Base-by-base conservation (phyloP, 2,329 filamentous ascomycete genomes). In the Sodiomyces alkalinus region DNA sequence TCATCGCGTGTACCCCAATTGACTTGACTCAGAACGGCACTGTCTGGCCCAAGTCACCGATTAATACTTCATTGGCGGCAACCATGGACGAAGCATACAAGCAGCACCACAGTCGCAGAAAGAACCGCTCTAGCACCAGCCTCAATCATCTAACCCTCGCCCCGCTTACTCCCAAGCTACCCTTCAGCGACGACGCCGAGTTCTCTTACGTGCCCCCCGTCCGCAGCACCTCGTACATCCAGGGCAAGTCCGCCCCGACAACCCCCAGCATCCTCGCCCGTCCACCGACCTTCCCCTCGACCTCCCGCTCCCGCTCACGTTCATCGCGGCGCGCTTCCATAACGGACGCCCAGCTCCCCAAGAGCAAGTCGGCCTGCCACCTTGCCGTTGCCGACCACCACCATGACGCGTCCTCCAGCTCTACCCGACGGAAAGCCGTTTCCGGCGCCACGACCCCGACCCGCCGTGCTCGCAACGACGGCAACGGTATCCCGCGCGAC, bases 291-390 rank as follows among this genome's bases (percentile, higher is more conserved):
- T 70, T 68, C 6, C 62, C 64, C 14, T 64, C 62, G 6, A 56
- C 58, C 20, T 53, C 62, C 15, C 54, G 56, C 26, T 63, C 60
- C 16, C 56, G 53, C 34, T 60, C 58, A 18, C 56, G 53, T 34
- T 60, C 58, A 18, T 53, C 58, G 22, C 55, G 55, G 33, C 55
- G 57, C 37, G 51, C 52, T 29, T 56, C 55, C 11, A 47, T 48
- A 19, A 48, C 55, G 7, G 33, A 29, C 27, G 37, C 41, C 20
- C 40, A 52, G 8, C 46, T 74, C 6, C 47, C 59, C 17, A 78
- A 74, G 52, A 74, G 69, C 51, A 75, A 73, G 48, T 78, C 73
- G 1, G 64, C 70, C 23, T 65, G 64, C 2, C 63, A 77, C 26
- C 57, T 77, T 17, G 39, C 47, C 14, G 33, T 34, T 7, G 39